phyloP scores from a whole-genome alignment of 2,329 filamentous ascomycete species.

The Fusarium newnesense region DNA sequence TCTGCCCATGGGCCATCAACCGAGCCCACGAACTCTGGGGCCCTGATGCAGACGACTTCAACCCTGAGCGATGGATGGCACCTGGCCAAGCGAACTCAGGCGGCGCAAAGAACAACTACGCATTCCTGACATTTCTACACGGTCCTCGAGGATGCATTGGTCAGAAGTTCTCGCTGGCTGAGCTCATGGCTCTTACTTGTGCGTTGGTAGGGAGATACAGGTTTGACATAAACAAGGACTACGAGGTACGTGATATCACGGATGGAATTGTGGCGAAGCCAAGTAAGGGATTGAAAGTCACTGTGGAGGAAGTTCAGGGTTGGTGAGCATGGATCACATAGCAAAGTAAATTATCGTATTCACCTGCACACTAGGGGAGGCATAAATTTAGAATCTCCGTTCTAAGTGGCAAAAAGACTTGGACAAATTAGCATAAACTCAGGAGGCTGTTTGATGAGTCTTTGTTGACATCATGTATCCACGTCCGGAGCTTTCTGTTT shows the following conservation, averaged over 20 bases:
- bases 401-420: too few relatives aligned
- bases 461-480: too few relatives aligned
- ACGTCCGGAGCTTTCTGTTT: too few relatives aligned
- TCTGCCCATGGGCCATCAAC: slow-evolving; percentile 47
- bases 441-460: too few relatives aligned
- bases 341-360: neutral
- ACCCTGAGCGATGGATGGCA: slow-evolving; percentile 52
- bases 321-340: slow-evolving; percentile 10
- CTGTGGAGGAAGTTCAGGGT: slow-evolving; percentile 6
- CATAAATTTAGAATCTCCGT: too few relatives aligned
- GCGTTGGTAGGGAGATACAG: slow-evolving; percentile 29
- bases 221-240: slow-evolving; percentile 27
- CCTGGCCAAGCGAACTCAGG: slow-evolving; percentile 60
- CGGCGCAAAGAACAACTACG: slow-evolving; percentile 74
- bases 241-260: slow-evolving; percentile 33
- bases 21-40: slow-evolving; percentile 50
- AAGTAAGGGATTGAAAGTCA: slow-evolving; percentile 12
- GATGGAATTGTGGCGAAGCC: slow-evolving; percentile 37
- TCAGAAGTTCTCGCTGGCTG: slow-evolving; percentile 37
- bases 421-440: too few relatives aligned
- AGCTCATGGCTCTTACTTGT: slow-evolving; percentile 35
- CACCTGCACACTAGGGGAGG: too few relatives aligned
- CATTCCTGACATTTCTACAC: slow-evolving; percentile 81
- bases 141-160: slow-evolving; percentile 46
- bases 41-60: slow-evolving; percentile 48